A percentile compares a stretch with the other conserved stretches of the same genome.
These are phyloP conservation scores for Theobroma grandiflorum DNA, from an alignment of 441 rosid genomes.

Conservation along the genomic window DNA sequence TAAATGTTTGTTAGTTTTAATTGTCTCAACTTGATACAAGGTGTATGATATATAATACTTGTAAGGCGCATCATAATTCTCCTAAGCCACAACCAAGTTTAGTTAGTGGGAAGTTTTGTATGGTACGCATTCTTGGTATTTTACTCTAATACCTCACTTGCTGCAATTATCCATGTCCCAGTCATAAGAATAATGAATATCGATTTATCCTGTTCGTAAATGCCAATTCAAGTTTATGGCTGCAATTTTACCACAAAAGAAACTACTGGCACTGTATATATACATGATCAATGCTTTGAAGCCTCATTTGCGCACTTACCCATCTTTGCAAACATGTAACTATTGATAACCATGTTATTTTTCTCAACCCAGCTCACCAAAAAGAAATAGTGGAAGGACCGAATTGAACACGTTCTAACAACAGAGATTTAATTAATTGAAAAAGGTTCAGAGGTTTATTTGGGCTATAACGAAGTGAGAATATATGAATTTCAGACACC, in stretches of 20 bases:
- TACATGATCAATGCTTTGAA: not conserved
- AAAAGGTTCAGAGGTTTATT: conserved; percentile 2
- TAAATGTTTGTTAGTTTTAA: not conserved
- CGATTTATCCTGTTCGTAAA: too few species aligned
- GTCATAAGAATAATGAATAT: too few species aligned
- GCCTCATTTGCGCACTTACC: too few species aligned
- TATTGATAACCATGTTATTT: not conserved
- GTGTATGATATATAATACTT: not conserved
- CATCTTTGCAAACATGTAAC: too few species aligned
- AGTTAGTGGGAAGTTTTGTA: not conserved
- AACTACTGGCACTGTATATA: too few species aligned
- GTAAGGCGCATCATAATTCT: not conserved
- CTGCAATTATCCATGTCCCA: too few species aligned
- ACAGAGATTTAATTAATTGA: not conserved
- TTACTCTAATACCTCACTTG: not conserved
- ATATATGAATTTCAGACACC: not conserved
- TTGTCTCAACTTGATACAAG: not conserved
- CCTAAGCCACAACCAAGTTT: not conserved
- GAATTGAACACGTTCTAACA: not conserved
- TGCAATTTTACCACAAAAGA: too few species aligned
- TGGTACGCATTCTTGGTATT: too few species aligned
- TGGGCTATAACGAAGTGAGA: not conserved
- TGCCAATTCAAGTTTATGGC: too few species aligned
- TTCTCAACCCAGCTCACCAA: not conserved
- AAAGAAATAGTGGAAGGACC: not conserved